A percentile compares a stretch with the other conserved stretches of the same genome.
Conservation (phyloP, 75 land plant genomes). For the Chamaecyparis obtusa region DNA sequence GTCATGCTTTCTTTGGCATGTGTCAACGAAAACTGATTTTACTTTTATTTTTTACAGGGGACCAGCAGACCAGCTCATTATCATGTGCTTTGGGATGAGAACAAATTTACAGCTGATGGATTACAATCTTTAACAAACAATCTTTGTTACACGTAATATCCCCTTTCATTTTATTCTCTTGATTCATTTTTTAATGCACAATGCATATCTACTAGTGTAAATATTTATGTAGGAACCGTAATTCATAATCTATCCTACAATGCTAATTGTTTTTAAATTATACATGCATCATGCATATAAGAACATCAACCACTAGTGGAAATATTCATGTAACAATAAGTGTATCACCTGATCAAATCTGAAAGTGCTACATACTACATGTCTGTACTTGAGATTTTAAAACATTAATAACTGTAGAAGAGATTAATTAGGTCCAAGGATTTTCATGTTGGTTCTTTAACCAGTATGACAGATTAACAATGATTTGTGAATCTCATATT, state of each 20-base stretch:
- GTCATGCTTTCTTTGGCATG: neutral
- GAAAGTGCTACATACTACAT: neutral
- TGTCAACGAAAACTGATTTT: neutral
- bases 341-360: no score
- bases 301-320: neutral
- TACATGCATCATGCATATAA: neutral
- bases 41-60: constrained; percentile 41
- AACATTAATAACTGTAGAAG: neutral
- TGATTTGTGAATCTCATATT: no score
- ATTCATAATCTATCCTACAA: no score
- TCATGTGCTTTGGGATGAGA: constrained; percentile 98
- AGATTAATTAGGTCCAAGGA: no score
- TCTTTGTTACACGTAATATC: constrained; percentile 84
- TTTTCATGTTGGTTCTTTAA: no score
- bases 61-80: constrained; percentile 96
- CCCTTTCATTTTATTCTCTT: neutral
- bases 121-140: constrained; percentile 85
- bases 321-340: neutral
- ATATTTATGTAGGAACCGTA: no score
- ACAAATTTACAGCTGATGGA: constrained; percentile 79
- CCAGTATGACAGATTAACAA: no score
- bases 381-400: neutral
- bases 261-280: no score
- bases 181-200: neutral
- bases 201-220: no score